A percentile compares a stretch with the other conserved stretches of the same genome.
These are phyloP conservation scores for Agapanthus africanus DNA, from an alignment of 106 monocot genomes.

Conservation along the genomic window DNA sequence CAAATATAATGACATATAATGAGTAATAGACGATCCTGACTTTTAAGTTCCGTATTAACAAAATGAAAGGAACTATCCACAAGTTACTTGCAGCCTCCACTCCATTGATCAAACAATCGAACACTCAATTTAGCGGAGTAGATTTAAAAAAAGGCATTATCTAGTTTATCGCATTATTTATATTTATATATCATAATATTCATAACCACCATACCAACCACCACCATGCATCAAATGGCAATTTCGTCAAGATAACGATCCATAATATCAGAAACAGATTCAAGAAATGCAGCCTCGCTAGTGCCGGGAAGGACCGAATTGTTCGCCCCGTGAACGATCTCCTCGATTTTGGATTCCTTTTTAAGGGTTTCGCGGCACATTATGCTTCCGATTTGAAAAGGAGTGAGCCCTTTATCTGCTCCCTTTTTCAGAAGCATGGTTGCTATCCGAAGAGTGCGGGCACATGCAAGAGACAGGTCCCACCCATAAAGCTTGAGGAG, in stretches of 20 bases:
- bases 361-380: conserved; percentile 71
- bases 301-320: conserved; percentile 50
- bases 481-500: conserved; percentile 77
- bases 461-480: conserved; percentile 54
- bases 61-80: background rate
- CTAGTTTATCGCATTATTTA: background rate
- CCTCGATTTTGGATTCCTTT: conserved; percentile 76
- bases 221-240: background rate
- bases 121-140: too few species aligned
- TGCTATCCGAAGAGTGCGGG: conserved; percentile 63
- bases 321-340: conserved; percentile 66
- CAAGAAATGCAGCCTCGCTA: conserved; percentile 58
- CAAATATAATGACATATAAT: too few species aligned
- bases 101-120: background rate
- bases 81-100: background rate
- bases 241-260: conserved; percentile 49
- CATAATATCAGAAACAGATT: conserved; percentile 61
- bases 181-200: background rate
- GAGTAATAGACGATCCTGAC: too few species aligned
- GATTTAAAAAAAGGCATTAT: background rate
- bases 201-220: background rate
- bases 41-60: too few species aligned
- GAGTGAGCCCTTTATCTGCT: conserved; percentile 54
- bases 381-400: conserved; percentile 69
- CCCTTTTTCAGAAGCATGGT: conserved; percentile 98